Percentiles rank a stretch among this genome's conserved stretches.
Evolutionary conservation across 2,329 filamentous ascomycete species (phyloP).

Genomic region (Ophiostoma ips): DNA sequence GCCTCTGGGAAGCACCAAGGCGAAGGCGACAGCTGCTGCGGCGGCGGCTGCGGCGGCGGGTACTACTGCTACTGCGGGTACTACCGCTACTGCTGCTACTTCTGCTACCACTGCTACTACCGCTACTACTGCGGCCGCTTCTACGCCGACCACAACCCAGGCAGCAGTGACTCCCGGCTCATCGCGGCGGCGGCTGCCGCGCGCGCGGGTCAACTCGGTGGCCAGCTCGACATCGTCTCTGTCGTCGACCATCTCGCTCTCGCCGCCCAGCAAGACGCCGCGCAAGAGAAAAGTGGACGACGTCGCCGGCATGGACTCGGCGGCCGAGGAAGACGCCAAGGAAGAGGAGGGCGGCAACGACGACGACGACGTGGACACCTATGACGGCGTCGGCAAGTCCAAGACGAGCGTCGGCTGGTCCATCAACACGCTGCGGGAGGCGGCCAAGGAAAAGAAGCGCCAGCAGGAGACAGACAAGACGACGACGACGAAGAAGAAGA

Average conservation of each 20-base stretch:
- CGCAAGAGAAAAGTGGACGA: constrained; percentile 11
- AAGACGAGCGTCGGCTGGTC: constrained; percentile 6
- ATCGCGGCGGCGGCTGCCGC: background rate
- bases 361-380: background rate
- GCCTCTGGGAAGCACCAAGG: constrained; percentile 6
- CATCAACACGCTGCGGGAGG: background rate
- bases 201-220: constrained; percentile 14
- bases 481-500: too few relatives aligned
- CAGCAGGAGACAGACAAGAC: background rate
- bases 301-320: background rate
- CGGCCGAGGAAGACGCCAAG: background rate
- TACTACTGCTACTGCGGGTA: background rate
- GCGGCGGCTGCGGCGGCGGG: background rate
- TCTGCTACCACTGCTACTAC: background rate
- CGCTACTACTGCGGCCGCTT: background rate
- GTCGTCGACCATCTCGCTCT: constrained; percentile 20
- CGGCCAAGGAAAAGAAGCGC: background rate
- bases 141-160: background rate
- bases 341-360: background rate
- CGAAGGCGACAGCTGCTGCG: constrained; percentile 1
- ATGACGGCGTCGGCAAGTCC: background rate
- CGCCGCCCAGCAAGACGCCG: constrained; percentile 14
- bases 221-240: constrained; percentile 20
- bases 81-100: background rate
- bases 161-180: background rate